These are phyloP conservation scores for Neofusicoccum sp. DNA, from an alignment of 2,329 filamentous ascomycete species.

Conservation along the genomic window DNA sequence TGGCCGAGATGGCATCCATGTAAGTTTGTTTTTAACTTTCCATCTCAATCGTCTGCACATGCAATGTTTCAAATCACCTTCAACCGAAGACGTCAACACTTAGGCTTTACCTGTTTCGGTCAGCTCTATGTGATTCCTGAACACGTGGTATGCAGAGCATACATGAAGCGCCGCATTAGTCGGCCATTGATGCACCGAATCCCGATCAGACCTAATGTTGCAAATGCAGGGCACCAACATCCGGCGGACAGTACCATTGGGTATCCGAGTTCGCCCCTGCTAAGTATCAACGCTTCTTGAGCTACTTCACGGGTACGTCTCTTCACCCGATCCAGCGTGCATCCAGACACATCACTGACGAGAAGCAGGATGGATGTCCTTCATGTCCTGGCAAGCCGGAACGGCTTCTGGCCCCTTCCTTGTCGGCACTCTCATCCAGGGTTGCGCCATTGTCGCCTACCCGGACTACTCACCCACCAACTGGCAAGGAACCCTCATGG, in stretches of 20 bases:
- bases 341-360: not conserved
- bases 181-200: too few relatives aligned
- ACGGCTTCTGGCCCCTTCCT: constrained; percentile 52
- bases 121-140: too few relatives aligned
- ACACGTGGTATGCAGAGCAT: too few relatives aligned
- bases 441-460: constrained; percentile 45
- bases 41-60: too few relatives aligned
- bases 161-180: not conserved
- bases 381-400: constrained; percentile 54
- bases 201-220: not conserved
- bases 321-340: not conserved
- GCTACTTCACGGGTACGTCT: constrained; percentile 25
- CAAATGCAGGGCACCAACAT: constrained; percentile 12
- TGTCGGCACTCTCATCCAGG: constrained; percentile 52
- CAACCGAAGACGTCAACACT: too few relatives aligned
- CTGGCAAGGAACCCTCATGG: constrained; percentile 55
- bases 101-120: too few relatives aligned
- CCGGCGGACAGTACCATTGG: constrained; percentile 24
- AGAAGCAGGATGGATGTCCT: constrained; percentile 50
- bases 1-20: constrained; percentile 26
- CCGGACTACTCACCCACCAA: constrained; percentile 44
- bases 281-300: constrained; percentile 23
- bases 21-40: not conserved
- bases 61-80: too few relatives aligned
- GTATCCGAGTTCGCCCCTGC: constrained; percentile 24